These are phyloP conservation scores for Apiospora rasikravindrae DNA, from an alignment of 2,329 filamentous ascomycete species.

Conservation along the genomic window DNA sequence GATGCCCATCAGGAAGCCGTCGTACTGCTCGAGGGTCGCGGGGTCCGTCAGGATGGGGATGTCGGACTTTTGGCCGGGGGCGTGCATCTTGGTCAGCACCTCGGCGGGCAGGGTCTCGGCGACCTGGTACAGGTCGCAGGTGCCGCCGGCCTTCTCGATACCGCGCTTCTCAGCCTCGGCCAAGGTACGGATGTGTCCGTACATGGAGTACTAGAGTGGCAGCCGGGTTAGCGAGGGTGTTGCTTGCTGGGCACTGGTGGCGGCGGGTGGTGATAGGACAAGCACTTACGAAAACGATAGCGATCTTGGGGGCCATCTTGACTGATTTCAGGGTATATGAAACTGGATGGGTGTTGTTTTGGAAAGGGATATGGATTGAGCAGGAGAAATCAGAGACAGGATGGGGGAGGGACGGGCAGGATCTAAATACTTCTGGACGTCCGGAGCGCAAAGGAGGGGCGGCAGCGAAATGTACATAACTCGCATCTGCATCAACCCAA, in stretches of 20 bases:
- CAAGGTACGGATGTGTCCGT: slow-evolving; percentile 84
- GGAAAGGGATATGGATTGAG: not conserved
- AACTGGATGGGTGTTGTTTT: not conserved
- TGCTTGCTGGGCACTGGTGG: not conserved
- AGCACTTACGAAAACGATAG: slow-evolving; percentile 81
- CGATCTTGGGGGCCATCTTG: slow-evolving; percentile 88
- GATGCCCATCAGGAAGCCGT: slow-evolving; percentile 91
- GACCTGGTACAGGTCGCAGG: slow-evolving; percentile 84
- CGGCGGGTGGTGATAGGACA: not conserved
- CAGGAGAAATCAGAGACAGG: not conserved
- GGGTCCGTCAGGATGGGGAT: slow-evolving; percentile 68
- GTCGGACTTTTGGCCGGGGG: slow-evolving; percentile 73
- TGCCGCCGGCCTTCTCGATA: slow-evolving; percentile 84
- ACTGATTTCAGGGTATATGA: slow-evolving; percentile 27
- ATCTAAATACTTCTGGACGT: slow-evolving; percentile 18
- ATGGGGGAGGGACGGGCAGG: slow-evolving; percentile 1
- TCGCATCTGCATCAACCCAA: slow-evolving; percentile 7
- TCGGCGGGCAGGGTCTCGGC: slow-evolving; percentile 86
- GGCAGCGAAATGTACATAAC: slow-evolving; percentile 6
- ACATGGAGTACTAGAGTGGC: slow-evolving; percentile 79
- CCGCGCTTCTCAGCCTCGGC: slow-evolving; percentile 91
- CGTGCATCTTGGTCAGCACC: slow-evolving; percentile 89
- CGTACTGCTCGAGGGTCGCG: slow-evolving; percentile 71
- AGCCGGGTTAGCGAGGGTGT: not conserved
- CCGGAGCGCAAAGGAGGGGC: slow-evolving; percentile 12